Base-by-base conservation (phyloP, 441 rosid genomes). In the Erodium moschatum region DNA sequence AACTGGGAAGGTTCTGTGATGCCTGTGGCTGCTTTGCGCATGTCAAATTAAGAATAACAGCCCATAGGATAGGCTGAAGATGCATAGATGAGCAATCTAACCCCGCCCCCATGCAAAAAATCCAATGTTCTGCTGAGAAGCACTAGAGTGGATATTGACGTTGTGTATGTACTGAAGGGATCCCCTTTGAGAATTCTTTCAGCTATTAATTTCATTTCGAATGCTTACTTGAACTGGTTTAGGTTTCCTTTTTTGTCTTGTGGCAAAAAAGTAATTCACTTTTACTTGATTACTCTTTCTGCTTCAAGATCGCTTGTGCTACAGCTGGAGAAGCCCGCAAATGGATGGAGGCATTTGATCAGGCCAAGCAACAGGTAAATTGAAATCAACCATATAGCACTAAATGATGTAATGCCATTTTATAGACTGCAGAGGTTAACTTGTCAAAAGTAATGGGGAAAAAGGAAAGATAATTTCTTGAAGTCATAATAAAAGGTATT, bases 271-370 rank as follows among this genome's bases (percentile, higher is more conserved):
- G 2, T 24, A 62, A 24, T 12, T 24, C 67, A 38, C 50, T 66
- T 29, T 65, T 71, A 35, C 74, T 56, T 71, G 65, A 42, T 38
- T 65, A 29, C 70, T 65, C 64, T 46, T 12, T 46, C 54, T 77
- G 40, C 70, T 83, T 79, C 70, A 70, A 93, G 98, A 89, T 93
- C 82, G 98, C 94, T 76, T 91, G 97, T 82, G 85, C 88, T 73
- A 78, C 89, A 1, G 96, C 96, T 77, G 98, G 90, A 79, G 97
- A 93, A 83, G 87, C 85, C 73, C 73, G 77, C 60, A 85, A 88
- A 77, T 93, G 98, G 98, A 80, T 86, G 76, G 98, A 93, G 75
- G 98, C 98, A 75, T 93, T 93, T 86, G 90, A 93, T 76, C 84
- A 83, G 48, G 96, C 97, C 72, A 93, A 93, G 85, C 95, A 91